phyloP scores from a whole-genome alignment of 345 rosid species.

The Salix brachista region DNA sequence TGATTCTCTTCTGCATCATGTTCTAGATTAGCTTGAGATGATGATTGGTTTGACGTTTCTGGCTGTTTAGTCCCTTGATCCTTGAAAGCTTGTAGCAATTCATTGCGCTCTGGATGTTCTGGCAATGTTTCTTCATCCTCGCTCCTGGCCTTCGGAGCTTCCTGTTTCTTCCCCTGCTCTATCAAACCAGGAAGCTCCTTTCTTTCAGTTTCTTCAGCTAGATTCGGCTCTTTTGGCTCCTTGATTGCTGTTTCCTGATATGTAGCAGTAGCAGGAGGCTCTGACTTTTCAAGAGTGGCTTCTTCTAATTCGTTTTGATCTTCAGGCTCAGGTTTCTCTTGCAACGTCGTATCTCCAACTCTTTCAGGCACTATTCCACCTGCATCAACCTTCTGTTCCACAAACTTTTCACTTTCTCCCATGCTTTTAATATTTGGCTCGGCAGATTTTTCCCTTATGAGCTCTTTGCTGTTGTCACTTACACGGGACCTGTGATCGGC shows the following conservation, averaged over 20 bases:
- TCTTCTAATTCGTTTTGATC: not conserved
- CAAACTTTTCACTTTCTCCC: not conserved
- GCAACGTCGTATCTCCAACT: not conserved
- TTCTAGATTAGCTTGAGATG: slow-evolving; percentile 11
- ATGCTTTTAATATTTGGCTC: not conserved
- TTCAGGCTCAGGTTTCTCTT: not conserved
- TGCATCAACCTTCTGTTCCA: slow-evolving; percentile 6
- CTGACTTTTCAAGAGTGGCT: slow-evolving; percentile 3
- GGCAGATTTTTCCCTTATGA: not conserved
- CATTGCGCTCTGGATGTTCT: not conserved
- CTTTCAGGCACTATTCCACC: not conserved
- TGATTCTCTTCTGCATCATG: not conserved
- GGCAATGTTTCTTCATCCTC: not conserved
- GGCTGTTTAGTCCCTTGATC: not conserved
- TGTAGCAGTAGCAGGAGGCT: not conserved
- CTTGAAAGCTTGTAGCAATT: not conserved
- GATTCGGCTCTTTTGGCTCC: not conserved
- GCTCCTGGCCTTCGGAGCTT: slow-evolving; percentile 1
- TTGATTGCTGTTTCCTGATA: not conserved
- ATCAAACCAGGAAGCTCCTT: slow-evolving; percentile 5
- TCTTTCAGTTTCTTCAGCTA: too few species aligned
- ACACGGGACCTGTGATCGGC: slow-evolving; percentile 19
- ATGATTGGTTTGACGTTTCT: not conserved
- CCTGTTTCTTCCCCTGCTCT: not conserved
- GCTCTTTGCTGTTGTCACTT: not conserved